Base-by-base conservation (phyloP, 176 grass and related monocot species). In the Raddia distichophylla region DNA sequence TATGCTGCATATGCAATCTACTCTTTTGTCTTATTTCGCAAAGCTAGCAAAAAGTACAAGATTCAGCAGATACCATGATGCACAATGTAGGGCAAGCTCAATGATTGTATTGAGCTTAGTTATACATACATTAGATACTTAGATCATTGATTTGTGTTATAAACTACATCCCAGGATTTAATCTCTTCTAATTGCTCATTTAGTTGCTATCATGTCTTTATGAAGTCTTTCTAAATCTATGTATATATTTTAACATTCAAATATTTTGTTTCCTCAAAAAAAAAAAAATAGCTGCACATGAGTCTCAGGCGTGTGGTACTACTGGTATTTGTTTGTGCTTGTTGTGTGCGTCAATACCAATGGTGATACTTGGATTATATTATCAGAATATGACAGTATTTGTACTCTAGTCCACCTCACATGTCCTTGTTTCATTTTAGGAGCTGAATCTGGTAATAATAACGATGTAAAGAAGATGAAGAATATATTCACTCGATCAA, bases 391-490 rank as follows among this genome's bases (percentile, higher is more conserved):
- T 59, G 42, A 15, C 76, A 52, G 18, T 48, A 73, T 81, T 56
- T 42, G 2, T 80, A 53, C 64, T 81, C 46, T 18, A 66, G 37
- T 81, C 77, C 71, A 71, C 40, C 48, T 85, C 27, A 81, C 51
- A 7, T 78, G 78, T 53, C 19, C 46, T 70, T 35, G 74, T 83
- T 87, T 88, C 27, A 74, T 92, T 84, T 77, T 64, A 93, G 93
- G 68, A 27, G 60, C 47, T 67, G 77, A 83, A 85, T 63, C 18
- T 76, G 68, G 79, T 51, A n/a, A 78, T 83, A 64, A 45, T 64
- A 51, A 40, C 69, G 60, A 59, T 73, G 60, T 49, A 58, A 78
- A 89, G 76, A 91, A 91, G 72, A 64, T 66, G 16, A 74, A 85
- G 75, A 84, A 82, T 47, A 74, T 60, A 20, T 53, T 32, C 16